Evolutionary conservation across 306 rosid species (phyloP), one percentile per base, ranked within the genome.

Genomic region (Argentina anserina): DNA sequence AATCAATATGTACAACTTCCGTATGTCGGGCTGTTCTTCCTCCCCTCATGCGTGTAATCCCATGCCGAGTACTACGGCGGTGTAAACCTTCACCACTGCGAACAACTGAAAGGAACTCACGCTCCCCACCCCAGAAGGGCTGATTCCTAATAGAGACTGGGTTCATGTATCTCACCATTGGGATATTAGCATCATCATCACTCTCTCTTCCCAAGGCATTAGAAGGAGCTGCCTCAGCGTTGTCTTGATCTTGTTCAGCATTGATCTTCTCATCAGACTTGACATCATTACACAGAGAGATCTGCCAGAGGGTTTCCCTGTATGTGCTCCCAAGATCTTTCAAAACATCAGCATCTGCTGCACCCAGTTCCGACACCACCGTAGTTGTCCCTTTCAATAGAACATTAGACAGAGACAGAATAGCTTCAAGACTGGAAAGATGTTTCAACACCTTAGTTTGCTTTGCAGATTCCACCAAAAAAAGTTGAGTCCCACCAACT

Each of bases 291-390:
- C 94, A 87, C 84, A 95, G 46, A 74, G 93, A 91, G 79, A 92
- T 79, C 68, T 91, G 99, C 99, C 99, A 95, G 65, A 90, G 81
- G 78, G 92, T 85, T 79, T 95, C 97, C 88, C 89, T 83, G 77
- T 91, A 92, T 20, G 90, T 77, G 77, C 84, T 82, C 78, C 97
- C 99, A 18, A 95, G 84, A 82, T 95, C 97, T 87, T 88, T 90
- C 82, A 91, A 81, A 13, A 91, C 91, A 86, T 92, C 97, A 73
- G 96, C 93, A 88, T 91, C 94, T 9, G 90, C 83, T 62, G 85
- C 82, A 75, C 97, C 97, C 73, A 95, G 80, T 80, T 95, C 99
- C 65, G 93, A 87, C 75, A 95, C 88, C 79, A 95, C 84, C 53
- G 93, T 80, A 71, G 90, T 79, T 52, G 96, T 86, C 78, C 95